Evolutionary conservation across 106 monocot genomes (phyloP), one percentile per base, ranked within the genome.

Genomic region (Phalaenopsis equestris): DNA sequence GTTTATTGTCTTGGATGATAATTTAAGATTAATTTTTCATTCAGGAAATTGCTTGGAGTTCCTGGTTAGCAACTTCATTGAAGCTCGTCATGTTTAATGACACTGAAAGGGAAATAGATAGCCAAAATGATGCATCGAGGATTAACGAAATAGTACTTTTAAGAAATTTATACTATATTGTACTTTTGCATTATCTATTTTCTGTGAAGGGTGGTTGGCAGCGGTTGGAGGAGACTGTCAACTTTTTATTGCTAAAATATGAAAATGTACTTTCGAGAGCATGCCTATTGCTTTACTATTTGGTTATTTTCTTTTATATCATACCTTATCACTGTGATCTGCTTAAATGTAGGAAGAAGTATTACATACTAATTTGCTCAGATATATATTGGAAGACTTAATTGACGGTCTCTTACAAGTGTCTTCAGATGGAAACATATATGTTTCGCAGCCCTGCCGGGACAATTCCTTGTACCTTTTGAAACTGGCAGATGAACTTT

Each of bases 151-250:
- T 84, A 58, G 83, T 79, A 56, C 92, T 99, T 67, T 83, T 93
- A 55, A 92, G 91, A 83, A 93, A 91, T 81, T 65, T 99, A 68
- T 99, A 90, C 70, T 88, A 88, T 64, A 55, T 95, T 73, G 93
- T 99, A 65, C 95, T 99, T 68, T 91, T 90, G 58, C 90, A 99
- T 74, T 99, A 83, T 82, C 67, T 93, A 45, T 93, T 80, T 73
- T 91, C 93, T 58, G 90, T 95, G 47, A 99, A 88, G 84, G 94
- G 99, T 79, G 95, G 99, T 52, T 99, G 95, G 94, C 92, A 87
- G 38, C 88, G 86, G 24, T 81, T 99, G 75, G 99, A 99, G 83
- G 99, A 99, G 64, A 95, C 95, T 18, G 79, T 93, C 36, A 93
- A 91, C 81, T 99, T 92, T 76, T 73, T 99, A 36, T 83, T 95